Conservation (phyloP, 495 filamentous ascomycete genomes). For the Neurospora sp. region DNA sequence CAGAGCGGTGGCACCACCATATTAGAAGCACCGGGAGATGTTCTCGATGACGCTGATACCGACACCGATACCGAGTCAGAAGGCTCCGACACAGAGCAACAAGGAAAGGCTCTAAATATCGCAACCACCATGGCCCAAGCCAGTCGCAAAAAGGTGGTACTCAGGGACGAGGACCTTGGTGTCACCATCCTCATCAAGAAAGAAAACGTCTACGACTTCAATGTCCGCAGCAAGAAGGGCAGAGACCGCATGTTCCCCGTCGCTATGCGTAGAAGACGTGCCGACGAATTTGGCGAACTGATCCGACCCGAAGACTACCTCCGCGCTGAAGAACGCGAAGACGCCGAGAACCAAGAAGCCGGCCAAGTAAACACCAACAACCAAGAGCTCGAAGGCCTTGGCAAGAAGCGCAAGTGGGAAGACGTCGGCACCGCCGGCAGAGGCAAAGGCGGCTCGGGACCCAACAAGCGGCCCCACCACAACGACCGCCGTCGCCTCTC, state of each 20-base stretch:
- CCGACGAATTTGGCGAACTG: conserved; percentile 86
- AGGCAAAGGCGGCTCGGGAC: conserved; percentile 12
- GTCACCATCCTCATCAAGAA: conserved; percentile 84
- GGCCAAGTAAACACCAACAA: conserved; percentile 30
- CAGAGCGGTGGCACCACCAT: conserved; percentile 53
- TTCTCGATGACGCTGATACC: conserved; percentile 71
- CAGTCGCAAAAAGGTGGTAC: conserved; percentile 66
- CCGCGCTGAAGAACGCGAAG: conserved; percentile 85
- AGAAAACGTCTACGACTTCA: conserved; percentile 81
- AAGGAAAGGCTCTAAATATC: conserved; percentile 84
- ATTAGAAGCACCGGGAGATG: conserved; percentile 63
- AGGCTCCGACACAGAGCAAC: conserved; percentile 79
- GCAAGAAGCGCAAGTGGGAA: conserved; percentile 91
- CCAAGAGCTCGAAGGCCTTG: conserved; percentile 53
- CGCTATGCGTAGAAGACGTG: conserved; percentile 64
- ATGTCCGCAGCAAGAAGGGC: conserved; percentile 87
- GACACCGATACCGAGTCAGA: conserved; percentile 75
- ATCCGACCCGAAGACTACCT: conserved; percentile 90
- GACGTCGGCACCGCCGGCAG: conserved; percentile 45
- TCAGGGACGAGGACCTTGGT: conserved; percentile 79
- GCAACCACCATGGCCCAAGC: conserved; percentile 72
- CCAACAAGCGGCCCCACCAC: conserved; percentile 31
- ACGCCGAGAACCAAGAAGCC: conserved; percentile 54
- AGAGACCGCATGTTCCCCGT: conserved; percentile 89
- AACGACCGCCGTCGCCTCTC: conserved; percentile 19